Conservation (phyloP, 345 rosid genomes). For the Arabidopsis arenosa region DNA sequence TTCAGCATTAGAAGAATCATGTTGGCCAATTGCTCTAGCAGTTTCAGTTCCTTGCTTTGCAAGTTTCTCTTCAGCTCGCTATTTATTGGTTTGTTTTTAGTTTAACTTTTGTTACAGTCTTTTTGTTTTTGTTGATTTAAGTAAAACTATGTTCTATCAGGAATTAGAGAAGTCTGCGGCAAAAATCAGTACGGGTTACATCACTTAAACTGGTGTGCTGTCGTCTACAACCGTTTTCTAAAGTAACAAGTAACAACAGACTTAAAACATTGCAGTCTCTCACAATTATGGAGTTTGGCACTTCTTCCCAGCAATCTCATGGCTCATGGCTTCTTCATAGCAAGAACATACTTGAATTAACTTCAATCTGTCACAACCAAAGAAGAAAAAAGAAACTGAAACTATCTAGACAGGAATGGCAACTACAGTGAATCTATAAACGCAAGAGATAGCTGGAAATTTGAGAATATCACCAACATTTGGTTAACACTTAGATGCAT, state of each 20-base stretch:
- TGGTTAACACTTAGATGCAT: background rate
- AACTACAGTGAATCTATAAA: slow-evolving; percentile 3
- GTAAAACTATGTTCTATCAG: background rate
- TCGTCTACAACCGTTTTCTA: background rate
- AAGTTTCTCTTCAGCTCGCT: background rate
- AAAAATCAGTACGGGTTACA: background rate
- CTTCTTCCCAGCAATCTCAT: slow-evolving; percentile 33
- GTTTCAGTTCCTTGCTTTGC: background rate
- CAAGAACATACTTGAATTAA: slow-evolving; percentile 9
- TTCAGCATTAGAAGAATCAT: background rate
- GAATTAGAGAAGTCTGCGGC: background rate
- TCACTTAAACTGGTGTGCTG: background rate
- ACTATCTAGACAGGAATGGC: background rate
- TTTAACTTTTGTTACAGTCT: background rate
- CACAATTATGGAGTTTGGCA: slow-evolving; percentile 42
- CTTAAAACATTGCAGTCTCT: background rate
- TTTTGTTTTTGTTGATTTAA: background rate
- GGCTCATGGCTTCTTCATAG: slow-evolving; percentile 21
- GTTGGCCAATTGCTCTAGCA: background rate
- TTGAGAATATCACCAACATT: slow-evolving; percentile 1
- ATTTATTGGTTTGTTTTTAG: background rate
- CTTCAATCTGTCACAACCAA: slow-evolving; percentile 27
- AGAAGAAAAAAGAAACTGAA: slow-evolving; percentile 12
- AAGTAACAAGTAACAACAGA: background rate
- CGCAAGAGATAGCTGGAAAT: slow-evolving; percentile 3